Conservation (phyloP, 2,329 filamentous ascomycete species). For the Stagonosporopsis tanaceti region DNA sequence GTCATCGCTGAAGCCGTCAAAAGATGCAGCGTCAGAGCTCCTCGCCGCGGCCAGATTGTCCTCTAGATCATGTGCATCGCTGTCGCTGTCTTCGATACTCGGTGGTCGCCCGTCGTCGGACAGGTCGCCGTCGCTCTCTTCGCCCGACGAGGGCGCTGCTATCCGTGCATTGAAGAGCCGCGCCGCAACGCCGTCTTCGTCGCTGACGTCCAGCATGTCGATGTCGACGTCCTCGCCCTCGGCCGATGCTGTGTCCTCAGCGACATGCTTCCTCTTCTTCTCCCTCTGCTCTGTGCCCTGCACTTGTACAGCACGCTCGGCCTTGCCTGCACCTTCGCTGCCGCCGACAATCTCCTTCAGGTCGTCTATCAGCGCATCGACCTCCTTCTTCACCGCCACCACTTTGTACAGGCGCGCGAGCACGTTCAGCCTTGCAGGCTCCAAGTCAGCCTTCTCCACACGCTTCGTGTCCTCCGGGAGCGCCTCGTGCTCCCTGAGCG, state of each 20-base stretch:
- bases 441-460: constrained; percentile 51
- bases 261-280: constrained; percentile 26
- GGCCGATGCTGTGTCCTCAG: constrained; percentile 14
- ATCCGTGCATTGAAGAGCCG: constrained; percentile 50
- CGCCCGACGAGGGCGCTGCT: constrained; percentile 48
- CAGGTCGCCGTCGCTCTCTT: constrained; percentile 41
- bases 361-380: constrained; percentile 56
- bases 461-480: constrained; percentile 52
- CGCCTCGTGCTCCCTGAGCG: constrained; percentile 60
- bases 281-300: constrained; percentile 25
- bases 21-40: constrained; percentile 15
- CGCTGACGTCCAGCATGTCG: constrained; percentile 35
- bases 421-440: constrained; percentile 63
- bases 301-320: neutral
- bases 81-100: constrained; percentile 41
- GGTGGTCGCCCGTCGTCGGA: constrained; percentile 41
- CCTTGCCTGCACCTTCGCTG: constrained; percentile 1
- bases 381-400: constrained; percentile 63
- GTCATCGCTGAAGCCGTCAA: constrained; percentile 13
- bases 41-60: constrained; percentile 30
- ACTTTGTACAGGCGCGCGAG: constrained; percentile 67
- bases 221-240: constrained; percentile 20
- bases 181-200: constrained; percentile 45
- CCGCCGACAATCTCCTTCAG: constrained; percentile 50
- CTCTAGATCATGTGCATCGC: constrained; percentile 29